Base-by-base conservation (phyloP, 306 rosid genomes). In the Cucumis melo region DNA sequence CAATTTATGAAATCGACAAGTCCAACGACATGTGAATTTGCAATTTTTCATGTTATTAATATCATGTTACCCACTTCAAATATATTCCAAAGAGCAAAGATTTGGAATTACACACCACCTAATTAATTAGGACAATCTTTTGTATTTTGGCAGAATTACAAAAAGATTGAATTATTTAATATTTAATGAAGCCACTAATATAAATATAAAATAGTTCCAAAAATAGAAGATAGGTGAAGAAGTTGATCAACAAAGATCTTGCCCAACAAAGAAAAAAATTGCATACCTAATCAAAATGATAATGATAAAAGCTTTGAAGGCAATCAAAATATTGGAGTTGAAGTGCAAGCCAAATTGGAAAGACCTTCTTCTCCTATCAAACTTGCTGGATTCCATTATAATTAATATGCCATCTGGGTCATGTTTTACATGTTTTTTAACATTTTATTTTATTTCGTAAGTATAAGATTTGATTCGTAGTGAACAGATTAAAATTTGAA, bases 301-400 rank as follows among this genome's bases (percentile, higher is more conserved):
- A 17, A 17, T 36, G 27, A 64, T 64, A 17, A 36, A 16, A 16
- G 7, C 72, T 64, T 64, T 38, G 21, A 64, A 64, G 72, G 15
- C 27, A 64, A 64, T 64, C 50, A 64, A 64, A 19, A 36, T 19
- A 9, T 38, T 10, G 10, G 48, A 19, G 72, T 64, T 64, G 72
- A 64, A 64, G 48, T 64, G 50, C 72, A 64, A 64, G 72, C 27
- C 50, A 64, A 64, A 64, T 64, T 38, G 72, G 72, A 64, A 64
- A 36, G 50, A 64, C 12, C 72, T 34, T 13, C 46, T 24, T 63
- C 71, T 64, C 72, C 72, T 4, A 64, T 64, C 23, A 64, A 36
- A 38, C 50, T 64, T 4, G 24, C 7, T 64, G 23, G 21, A 36
- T 17, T 36, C 48, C 48, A 64, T 64, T 64, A 36, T 64, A 17